Conservation (phyloP, 1,284 basidiomycete genomes). For the Marasmius oreades region DNA sequence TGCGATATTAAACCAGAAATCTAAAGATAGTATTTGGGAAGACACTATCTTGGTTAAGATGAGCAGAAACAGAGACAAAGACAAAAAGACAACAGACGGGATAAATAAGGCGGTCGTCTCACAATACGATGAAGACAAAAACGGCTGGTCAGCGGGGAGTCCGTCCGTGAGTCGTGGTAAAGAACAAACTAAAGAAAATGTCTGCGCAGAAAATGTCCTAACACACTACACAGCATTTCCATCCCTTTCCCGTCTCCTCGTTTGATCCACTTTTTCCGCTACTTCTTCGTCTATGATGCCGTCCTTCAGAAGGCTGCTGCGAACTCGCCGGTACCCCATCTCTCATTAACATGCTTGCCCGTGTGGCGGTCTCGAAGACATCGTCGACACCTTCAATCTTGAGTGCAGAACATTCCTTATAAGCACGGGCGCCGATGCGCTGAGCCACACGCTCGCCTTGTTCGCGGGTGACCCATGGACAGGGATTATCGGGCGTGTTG, state of each 20-base stretch:
- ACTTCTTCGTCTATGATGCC: slow-evolving; percentile 50
- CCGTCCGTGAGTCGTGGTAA: not conserved
- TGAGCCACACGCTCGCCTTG: slow-evolving; percentile 78
- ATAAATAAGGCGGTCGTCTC: slow-evolving; percentile 5
- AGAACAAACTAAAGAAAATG: slow-evolving; percentile 3
- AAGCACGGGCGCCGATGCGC: slow-evolving; percentile 83
- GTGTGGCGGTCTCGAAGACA: slow-evolving; percentile 91
- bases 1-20: slow-evolving; percentile 8
- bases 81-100: slow-evolving; percentile 3
- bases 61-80: slow-evolving; percentile 5
- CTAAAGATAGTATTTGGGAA: slow-evolving; percentile 10
- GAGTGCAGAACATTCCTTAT: slow-evolving; percentile 91
- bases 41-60: slow-evolving; percentile 7
- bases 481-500: slow-evolving; percentile 39
- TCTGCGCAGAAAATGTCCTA: slow-evolving; percentile 21
- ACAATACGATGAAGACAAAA: slow-evolving; percentile 1
- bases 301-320: slow-evolving; percentile 29
- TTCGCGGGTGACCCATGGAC: slow-evolving; percentile 60
- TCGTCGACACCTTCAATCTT: slow-evolving; percentile 93
- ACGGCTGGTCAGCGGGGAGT: slow-evolving; percentile 1
- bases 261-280: slow-evolving; percentile 42
- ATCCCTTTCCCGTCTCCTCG: slow-evolving; percentile 43
- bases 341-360: slow-evolving; percentile 91
- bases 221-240: slow-evolving; percentile 62
- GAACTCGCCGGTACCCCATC: slow-evolving; percentile 65